phyloP scores from a whole-genome alignment of 1,284 basidiomycete genomes.

The Inonotus hispidus region DNA sequence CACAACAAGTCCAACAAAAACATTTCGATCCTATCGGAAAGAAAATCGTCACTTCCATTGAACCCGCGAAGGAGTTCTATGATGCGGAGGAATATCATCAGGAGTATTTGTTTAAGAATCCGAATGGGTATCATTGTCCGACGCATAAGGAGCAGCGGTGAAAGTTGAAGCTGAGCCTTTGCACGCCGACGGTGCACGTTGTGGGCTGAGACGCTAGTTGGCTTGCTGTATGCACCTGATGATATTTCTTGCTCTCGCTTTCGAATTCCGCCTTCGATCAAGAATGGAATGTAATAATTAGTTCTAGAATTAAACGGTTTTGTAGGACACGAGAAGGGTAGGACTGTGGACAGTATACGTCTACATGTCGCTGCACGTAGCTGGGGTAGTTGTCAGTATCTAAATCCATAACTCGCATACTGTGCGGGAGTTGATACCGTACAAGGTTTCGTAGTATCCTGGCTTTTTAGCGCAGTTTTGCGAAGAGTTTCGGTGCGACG shows the following conservation, averaged over 20 bases:
- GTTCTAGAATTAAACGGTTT: neutral
- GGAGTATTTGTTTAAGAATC: conserved; percentile 71
- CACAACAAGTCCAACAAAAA: conserved; percentile 80
- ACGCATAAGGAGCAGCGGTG: conserved; percentile 50
- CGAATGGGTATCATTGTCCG: conserved; percentile 51
- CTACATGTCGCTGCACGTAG: neutral
- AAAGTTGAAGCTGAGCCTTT: conserved; percentile 15
- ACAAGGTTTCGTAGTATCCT: neutral
- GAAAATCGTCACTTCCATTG: conserved; percentile 77
- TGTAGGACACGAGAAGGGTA: neutral
- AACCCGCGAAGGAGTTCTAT: conserved; percentile 67
- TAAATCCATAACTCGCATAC: neutral
- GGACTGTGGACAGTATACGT: neutral
- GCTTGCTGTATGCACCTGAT: neutral
- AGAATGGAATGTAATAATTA: neutral
- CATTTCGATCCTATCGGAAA: conserved; percentile 70
- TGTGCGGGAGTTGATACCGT: neutral
- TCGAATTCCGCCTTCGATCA: neutral
- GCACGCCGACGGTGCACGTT: neutral
- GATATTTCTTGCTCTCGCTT: neutral
- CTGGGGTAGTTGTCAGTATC: neutral
- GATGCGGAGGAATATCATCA: conserved; percentile 87
- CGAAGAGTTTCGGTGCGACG: conserved; percentile 78
- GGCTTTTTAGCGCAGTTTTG: conserved; percentile 47
- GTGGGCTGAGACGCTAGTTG: neutral